Base-by-base conservation (phyloP, 139 green algal genomes). In the Chlorella ohadii region DNA sequence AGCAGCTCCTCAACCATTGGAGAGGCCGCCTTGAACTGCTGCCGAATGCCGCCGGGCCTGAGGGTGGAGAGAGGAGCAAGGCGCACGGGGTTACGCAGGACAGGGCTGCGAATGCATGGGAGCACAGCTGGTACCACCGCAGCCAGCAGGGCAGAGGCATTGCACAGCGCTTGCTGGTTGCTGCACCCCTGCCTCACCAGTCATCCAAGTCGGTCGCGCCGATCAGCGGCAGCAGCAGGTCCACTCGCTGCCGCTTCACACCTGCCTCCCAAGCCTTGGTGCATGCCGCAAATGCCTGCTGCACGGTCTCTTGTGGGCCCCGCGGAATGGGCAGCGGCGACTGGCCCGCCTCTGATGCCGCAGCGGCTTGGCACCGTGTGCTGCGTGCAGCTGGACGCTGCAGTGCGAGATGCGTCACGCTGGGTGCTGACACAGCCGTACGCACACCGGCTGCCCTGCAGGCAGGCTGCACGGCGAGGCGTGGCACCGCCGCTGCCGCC, bases 181-280 rank as follows among this genome's bases (percentile, higher is more conserved):
- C 44, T 9, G 44, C 9, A 6, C 9, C 44, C 44, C 44, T 59
- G 51, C 51, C 51, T 22, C 51, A 59, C 51, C 94, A 98, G 88
- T 98, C 95, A 75, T 98, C 95, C 4, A 98, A 78, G 84, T 98
- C 95, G 4, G 95, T 98, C 15, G 95, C 95, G 6, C 95, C 95
- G 80, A 97, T 98, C 16, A 98, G 85, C 16, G 95, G 95, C 36
- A 98, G 91, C 57, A 96, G 86, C 57, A 98, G 83, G 78, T 98
- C 94, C 12, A 98, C 64, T 0, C 86, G 85, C 70, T 97, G 94
- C 0, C 91, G 87, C 28, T 59, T 88, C 1, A 93, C 68, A 12
- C 95, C 95, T 28, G 88, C 89, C 2, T 88, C 81, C 70, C 72
- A 96, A 1, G 95, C 94, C 19, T 88, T 71, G 31, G 91, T 74